Percentiles rank a stretch among this genome's conserved stretches.
Conservation (phyloP, 495 filamentous ascomycete species). For the Hypoxylon lenormandii region DNA sequence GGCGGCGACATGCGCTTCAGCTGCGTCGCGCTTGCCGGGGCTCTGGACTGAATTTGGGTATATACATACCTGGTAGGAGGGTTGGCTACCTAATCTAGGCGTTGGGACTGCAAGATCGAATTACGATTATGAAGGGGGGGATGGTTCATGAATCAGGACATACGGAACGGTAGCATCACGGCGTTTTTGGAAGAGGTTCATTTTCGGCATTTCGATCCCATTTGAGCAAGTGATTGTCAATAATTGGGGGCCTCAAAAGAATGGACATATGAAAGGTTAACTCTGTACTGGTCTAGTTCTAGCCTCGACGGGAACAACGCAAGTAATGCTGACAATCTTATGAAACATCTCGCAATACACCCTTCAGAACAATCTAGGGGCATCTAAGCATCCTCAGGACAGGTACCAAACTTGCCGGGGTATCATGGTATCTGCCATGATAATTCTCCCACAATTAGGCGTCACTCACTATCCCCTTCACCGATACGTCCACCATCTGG, state of each 20-base stretch:
- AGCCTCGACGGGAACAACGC: slow-evolving; percentile 15
- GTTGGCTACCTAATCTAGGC: too few relatives aligned
- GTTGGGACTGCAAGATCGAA: neutral
- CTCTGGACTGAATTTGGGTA: slow-evolving; percentile 64
- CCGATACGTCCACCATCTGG: too few relatives aligned
- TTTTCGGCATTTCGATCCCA: neutral
- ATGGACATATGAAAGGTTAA: slow-evolving; percentile 1
- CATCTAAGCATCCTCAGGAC: slow-evolving; percentile 4
- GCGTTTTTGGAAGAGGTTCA: slow-evolving; percentile 8
- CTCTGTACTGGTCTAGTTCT: slow-evolving; percentile 19
- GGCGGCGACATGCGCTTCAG: slow-evolving; percentile 78
- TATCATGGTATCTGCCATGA: neutral
- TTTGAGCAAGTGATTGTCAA: neutral
- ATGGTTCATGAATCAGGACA: neutral
- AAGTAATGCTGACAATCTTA: slow-evolving; percentile 23
- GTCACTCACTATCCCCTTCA: neutral
- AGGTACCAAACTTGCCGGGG: neutral
- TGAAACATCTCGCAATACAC: neutral
- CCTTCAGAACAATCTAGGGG: slow-evolving; percentile 25
- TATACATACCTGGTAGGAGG: too few relatives aligned
- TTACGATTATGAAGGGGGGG: neutral
- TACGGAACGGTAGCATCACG: slow-evolving; percentile 2
- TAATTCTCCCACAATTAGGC: neutral
- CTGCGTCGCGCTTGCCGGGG: slow-evolving; percentile 74
- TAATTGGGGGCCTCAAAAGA: neutral